These are phyloP conservation scores for Limnomonas spitsbergensis DNA, from an alignment of 139 green algal genomes.

Conservation along the genomic window DNA sequence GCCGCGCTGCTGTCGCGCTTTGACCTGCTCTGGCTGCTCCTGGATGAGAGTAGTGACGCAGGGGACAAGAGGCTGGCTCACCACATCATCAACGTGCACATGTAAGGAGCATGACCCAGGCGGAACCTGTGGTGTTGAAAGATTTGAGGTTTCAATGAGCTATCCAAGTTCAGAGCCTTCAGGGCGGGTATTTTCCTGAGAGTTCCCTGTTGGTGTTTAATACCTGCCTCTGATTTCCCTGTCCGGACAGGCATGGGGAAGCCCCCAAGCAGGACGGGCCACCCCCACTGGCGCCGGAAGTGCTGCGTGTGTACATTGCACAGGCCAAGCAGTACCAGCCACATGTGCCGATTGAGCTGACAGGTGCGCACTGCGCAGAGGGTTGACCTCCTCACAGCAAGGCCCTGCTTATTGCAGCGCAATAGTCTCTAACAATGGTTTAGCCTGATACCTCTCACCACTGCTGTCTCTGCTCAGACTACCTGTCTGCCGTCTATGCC, in stretches of 20 bases:
- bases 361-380: constrained; percentile 31
- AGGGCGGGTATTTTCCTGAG: no score
- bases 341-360: constrained; percentile 73
- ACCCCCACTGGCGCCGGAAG: constrained; percentile 49
- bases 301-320: constrained; percentile 87
- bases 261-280: constrained; percentile 18
- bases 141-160: no score
- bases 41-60: constrained; percentile 76
- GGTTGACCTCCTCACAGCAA: no score
- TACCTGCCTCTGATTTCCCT: neutral
- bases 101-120: neutral
- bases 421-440: no score
- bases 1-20: constrained; percentile 74
- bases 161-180: no score
- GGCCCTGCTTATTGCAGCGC: no score
- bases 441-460: no score
- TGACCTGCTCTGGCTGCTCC: constrained; percentile 97
- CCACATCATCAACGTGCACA: constrained; percentile 94
- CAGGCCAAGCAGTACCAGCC: constrained; percentile 73
- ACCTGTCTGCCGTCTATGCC: constrained; percentile 82
- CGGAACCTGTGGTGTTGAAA: no score
- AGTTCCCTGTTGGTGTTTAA: no score
- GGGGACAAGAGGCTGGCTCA: constrained; percentile 74
- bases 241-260: neutral
- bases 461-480: constrained; percentile 58